Percentiles rank a stretch among this genome's conserved stretches.
Conservation (phyloP, 108 stramenopile genomes). For the Skeletonema menzelii region DNA sequence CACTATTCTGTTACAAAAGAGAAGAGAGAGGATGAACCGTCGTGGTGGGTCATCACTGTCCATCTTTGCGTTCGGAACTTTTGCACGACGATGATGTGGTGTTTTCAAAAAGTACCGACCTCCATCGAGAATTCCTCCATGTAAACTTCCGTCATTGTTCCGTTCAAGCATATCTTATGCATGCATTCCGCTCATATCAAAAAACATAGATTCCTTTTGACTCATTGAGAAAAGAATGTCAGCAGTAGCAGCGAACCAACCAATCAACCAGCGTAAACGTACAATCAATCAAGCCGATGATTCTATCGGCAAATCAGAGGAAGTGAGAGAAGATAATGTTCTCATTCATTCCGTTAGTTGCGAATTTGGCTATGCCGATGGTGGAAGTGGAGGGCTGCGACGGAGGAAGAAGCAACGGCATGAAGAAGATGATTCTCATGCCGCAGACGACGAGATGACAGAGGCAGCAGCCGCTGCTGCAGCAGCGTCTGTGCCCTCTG, state of each 20-base stretch:
- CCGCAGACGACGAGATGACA: slow-evolving; percentile 51
- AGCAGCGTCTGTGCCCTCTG: not conserved
- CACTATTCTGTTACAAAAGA: no score
- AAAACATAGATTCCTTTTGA: not conserved
- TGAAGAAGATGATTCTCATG: not conserved
- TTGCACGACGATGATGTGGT: no score
- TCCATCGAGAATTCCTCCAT: no score
- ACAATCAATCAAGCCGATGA: not conserved
- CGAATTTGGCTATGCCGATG: not conserved
- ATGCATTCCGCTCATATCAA: not conserved
- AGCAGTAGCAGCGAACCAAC: not conserved
- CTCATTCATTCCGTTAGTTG: slow-evolving; percentile 3
- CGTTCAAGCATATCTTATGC: not conserved
- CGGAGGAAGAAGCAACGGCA: not conserved
- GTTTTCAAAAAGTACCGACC: no score
- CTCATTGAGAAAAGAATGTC: not conserved
- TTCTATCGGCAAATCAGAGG: not conserved
- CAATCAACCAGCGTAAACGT: not conserved
- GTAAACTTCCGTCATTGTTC: no score
- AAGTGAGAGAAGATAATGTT: not conserved
- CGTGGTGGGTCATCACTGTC: no score
- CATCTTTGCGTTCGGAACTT: no score
- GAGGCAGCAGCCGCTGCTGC: slow-evolving; percentile 1
- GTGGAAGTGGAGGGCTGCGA: not conserved
- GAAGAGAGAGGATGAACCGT: no score